Conservation (phyloP, 148 eudicot genomes). For the Vaccinium darrowii region DNA sequence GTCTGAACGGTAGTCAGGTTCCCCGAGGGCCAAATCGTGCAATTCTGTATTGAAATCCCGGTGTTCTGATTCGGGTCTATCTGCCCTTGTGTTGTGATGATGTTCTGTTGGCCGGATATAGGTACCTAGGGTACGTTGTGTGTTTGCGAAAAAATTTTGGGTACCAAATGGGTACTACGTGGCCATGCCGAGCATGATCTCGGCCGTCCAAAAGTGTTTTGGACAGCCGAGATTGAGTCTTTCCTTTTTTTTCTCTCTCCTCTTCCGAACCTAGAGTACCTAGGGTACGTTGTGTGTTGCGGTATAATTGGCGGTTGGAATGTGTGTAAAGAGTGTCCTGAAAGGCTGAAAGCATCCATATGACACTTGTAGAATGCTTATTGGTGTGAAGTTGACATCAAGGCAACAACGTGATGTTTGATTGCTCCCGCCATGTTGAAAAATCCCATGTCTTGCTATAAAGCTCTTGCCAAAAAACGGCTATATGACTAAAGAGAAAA, state of each 20-base stretch:
- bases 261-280: too few relatives aligned
- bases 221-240: too few relatives aligned
- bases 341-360: slow-evolving; percentile 33
- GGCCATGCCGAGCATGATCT: too few relatives aligned
- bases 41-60: slow-evolving; percentile 36
- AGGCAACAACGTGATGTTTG: slow-evolving; percentile 48
- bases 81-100: slow-evolving; percentile 40
- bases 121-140: slow-evolving; percentile 21
- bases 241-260: too few relatives aligned
- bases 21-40: slow-evolving; percentile 23
- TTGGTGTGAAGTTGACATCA: slow-evolving; percentile 29
- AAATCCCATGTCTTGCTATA: slow-evolving; percentile 38
- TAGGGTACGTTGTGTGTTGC: too few relatives aligned
- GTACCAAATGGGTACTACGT: too few relatives aligned
- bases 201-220: too few relatives aligned
- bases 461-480: slow-evolving; percentile 23
- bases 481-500: too few relatives aligned
- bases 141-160: too few relatives aligned
- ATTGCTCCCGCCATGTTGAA: slow-evolving; percentile 37
- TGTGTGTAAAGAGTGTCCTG: slow-evolving; percentile 47
- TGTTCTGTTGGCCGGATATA: slow-evolving; percentile 34
- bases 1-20: slow-evolving; percentile 22
- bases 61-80: slow-evolving; percentile 44
- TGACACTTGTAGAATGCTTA: slow-evolving; percentile 35
- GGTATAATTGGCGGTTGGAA: slow-evolving; percentile 44